These are phyloP conservation scores for Tolypocladium tundrense DNA, from an alignment of 2,329 filamentous ascomycete genomes.

Conservation along the genomic window DNA sequence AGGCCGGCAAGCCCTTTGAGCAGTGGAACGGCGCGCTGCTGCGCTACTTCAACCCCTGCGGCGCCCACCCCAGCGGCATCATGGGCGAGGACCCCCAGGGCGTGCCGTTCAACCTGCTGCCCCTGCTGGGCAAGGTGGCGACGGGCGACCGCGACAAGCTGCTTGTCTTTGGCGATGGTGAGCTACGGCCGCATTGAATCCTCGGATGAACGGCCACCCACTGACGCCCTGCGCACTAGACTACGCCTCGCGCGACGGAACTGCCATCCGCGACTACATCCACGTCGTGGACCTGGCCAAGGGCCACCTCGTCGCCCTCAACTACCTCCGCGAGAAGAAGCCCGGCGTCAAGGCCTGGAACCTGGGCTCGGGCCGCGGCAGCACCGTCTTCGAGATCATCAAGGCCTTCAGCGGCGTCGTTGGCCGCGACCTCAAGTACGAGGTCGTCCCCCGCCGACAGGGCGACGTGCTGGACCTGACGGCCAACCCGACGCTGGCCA, in stretches of 20 bases:
- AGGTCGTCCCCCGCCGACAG: slow-evolving; percentile 70
- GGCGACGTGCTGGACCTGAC: slow-evolving; percentile 94
- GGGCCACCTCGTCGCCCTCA: slow-evolving; percentile 80
- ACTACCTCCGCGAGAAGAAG: slow-evolving; percentile 73
- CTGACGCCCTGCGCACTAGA: slow-evolving; percentile 41
- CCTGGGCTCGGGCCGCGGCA: slow-evolving; percentile 85
- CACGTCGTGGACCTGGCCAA: slow-evolving; percentile 84
- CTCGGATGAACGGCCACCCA: not conserved
- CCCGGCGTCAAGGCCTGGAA: slow-evolving; percentile 96
- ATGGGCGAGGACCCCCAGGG: slow-evolving; percentile 98
- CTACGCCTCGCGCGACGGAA: slow-evolving; percentile 83
- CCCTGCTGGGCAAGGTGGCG: slow-evolving; percentile 88
- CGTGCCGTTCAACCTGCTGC: slow-evolving; percentile 90
- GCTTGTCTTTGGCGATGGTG: slow-evolving; percentile 86
- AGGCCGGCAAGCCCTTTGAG: slow-evolving; percentile 64
- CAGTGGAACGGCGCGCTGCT: slow-evolving; percentile 90
- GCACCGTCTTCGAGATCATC: slow-evolving; percentile 96
- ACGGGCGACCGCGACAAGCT: slow-evolving; percentile 92
- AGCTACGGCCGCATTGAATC: slow-evolving; percentile 16
- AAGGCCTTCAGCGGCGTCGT: slow-evolving; percentile 85
- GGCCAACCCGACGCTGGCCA: slow-evolving; percentile 78
- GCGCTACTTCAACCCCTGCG: slow-evolving; percentile 96
- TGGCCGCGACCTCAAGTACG: slow-evolving; percentile 75
- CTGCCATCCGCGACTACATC: slow-evolving; percentile 95
- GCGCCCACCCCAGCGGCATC: slow-evolving; percentile 86